Conservation (phyloP, 2,329 filamentous ascomycete species). For the Penicillium sp. region DNA sequence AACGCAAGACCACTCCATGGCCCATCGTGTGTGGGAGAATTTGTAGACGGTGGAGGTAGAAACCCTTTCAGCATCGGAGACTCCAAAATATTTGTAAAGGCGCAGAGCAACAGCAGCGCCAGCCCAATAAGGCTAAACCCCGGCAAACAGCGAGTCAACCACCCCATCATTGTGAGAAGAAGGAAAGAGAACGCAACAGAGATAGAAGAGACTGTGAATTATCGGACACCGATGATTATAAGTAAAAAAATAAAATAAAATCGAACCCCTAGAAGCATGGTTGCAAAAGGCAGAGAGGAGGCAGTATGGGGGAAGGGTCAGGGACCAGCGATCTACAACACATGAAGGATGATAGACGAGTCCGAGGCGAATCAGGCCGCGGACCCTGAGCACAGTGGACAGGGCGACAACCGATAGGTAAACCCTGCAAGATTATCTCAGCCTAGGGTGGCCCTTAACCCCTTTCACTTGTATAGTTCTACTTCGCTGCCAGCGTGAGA, state of each 20-base stretch:
- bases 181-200: not conserved
- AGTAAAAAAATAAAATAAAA: not conserved
- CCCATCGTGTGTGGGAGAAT: conserved; percentile 8
- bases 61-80: conserved; percentile 22
- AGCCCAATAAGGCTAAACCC: conserved; percentile 35
- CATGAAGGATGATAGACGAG: not conserved
- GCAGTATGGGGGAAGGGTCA: not conserved
- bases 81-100: conserved; percentile 25
- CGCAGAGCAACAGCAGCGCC: conserved; percentile 23
- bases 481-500: no score
- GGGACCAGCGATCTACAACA: not conserved
- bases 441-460: no score
- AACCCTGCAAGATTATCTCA: not conserved
- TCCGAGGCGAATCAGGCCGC: not conserved
- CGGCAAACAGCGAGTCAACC: conserved; percentile 35
- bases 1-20: conserved; percentile 22
- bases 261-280: not conserved
- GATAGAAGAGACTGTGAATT: not conserved
- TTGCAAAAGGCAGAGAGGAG: not conserved
- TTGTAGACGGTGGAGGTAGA: conserved; percentile 10
- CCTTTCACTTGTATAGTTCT: no score
- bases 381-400: not conserved
- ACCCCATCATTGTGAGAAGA: conserved; percentile 27
- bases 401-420: not conserved
- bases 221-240: not conserved